These are phyloP conservation scores for Metarhizium anisopliae DNA, from an alignment of 2,329 filamentous ascomycete species.

Conservation along the genomic window DNA sequence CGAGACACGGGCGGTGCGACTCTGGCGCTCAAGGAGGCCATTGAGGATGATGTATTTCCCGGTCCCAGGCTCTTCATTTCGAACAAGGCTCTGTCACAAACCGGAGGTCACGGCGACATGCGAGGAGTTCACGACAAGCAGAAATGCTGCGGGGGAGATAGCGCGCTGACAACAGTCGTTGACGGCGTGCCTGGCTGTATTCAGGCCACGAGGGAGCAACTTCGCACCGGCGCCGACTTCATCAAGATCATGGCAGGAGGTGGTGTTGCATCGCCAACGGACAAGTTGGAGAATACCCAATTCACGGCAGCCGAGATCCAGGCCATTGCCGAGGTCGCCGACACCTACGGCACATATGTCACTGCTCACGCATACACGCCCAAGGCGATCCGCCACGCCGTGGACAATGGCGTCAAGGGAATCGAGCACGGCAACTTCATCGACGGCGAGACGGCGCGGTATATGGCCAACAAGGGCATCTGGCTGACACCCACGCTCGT, in stretches of 20 bases:
- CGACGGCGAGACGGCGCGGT: constrained; percentile 31
- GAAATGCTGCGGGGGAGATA: constrained; percentile 7
- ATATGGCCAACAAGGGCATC: constrained; percentile 39
- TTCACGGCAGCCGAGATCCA: constrained; percentile 48
- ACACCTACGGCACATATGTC: constrained; percentile 40
- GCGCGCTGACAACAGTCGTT: constrained; percentile 4
- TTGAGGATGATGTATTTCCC: constrained; percentile 44
- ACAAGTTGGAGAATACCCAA: constrained; percentile 43
- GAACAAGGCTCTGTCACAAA: constrained; percentile 45
- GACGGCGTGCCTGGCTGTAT: constrained; percentile 48
- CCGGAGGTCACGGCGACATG: constrained; percentile 49
- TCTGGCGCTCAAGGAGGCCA: constrained; percentile 44
- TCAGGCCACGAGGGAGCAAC: constrained; percentile 40
- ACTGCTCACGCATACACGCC: constrained; percentile 51
- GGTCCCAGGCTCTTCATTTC: constrained; percentile 49
- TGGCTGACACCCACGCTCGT: constrained; percentile 47
- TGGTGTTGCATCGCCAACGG: constrained; percentile 47
- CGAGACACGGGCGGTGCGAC: constrained; percentile 50
- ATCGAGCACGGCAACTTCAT: constrained; percentile 41
- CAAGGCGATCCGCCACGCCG: constrained; percentile 41
- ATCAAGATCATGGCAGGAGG: constrained; percentile 54
- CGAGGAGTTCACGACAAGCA: constrained; percentile 29
- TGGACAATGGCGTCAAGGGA: constrained; percentile 44
- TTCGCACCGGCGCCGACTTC: constrained; percentile 48
- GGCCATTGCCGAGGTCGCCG: constrained; percentile 42